Conservation (phyloP, 345 rosid species). For the Kernera saxatilis region DNA sequence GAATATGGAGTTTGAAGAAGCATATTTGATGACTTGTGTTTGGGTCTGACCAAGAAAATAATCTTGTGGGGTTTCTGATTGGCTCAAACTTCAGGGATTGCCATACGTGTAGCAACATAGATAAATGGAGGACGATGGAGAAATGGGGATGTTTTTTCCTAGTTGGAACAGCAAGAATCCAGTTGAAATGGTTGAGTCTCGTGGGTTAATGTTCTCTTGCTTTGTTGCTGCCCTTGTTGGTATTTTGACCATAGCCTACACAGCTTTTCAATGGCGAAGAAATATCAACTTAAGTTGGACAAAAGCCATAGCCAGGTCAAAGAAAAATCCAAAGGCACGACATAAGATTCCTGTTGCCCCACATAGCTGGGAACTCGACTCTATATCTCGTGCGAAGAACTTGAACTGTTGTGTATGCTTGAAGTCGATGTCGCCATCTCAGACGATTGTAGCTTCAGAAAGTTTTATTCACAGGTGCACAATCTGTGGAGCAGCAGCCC, state of each 20-base stretch:
- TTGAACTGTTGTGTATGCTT: slow-evolving; percentile 87
- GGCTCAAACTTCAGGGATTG: not conserved
- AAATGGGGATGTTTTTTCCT: slow-evolving; percentile 41
- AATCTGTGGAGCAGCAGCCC: slow-evolving; percentile 80
- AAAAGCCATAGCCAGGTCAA: slow-evolving; percentile 86
- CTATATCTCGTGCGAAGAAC: slow-evolving; percentile 73
- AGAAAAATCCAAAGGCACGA: slow-evolving; percentile 83
- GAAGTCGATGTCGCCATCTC: slow-evolving; percentile 65
- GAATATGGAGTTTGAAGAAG: slow-evolving; percentile 1
- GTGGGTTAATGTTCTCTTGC: slow-evolving; percentile 54
- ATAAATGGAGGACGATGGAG: slow-evolving; percentile 64
- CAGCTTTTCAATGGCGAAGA: slow-evolving; percentile 95
- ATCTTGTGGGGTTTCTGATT: not conserved
- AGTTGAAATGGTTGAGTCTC: slow-evolving; percentile 49
- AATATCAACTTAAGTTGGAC: slow-evolving; percentile 92
- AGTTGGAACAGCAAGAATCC: slow-evolving; percentile 48
- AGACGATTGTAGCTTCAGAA: slow-evolving; percentile 51
- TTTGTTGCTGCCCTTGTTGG: slow-evolving; percentile 74
- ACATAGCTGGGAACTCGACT: slow-evolving; percentile 66
- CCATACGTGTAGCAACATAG: not conserved
- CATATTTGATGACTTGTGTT: not conserved
- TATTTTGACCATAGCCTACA: slow-evolving; percentile 73
- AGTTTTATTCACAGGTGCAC: slow-evolving; percentile 57
- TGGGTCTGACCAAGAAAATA: slow-evolving; percentile 1
- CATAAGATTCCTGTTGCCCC: slow-evolving; percentile 63